Conservation (phyloP, 495 filamentous ascomycete species). For the Cercophora newfieldiana region DNA sequence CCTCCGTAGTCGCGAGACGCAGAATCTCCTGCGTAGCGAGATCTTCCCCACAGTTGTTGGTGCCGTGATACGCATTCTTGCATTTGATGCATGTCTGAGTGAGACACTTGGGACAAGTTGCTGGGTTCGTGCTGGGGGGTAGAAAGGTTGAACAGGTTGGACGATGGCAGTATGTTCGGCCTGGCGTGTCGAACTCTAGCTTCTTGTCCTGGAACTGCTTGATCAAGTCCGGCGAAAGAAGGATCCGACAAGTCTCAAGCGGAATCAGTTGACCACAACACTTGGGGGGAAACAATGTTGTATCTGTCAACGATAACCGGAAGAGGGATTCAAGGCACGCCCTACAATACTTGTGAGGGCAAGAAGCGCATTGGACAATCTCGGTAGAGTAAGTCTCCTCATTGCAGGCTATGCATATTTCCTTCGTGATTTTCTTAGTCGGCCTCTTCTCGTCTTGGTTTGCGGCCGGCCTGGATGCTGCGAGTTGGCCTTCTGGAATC, state of each 20-base stretch:
- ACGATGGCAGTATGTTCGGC: neutral
- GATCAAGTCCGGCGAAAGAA: neutral
- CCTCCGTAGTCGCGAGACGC: neutral
- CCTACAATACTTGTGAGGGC: neutral
- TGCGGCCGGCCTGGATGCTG: no score
- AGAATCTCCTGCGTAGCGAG: neutral
- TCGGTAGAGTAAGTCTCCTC: neutral
- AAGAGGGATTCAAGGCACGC: neutral
- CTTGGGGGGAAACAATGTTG: neutral
- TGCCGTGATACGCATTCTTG: neutral
- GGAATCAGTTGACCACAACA: neutral
- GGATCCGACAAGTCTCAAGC: neutral
- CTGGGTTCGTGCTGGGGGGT: neutral
- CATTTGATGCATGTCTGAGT: neutral
- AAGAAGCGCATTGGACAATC: neutral
- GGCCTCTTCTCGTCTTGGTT: neutral
- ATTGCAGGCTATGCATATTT: neutral
- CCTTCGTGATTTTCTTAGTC: neutral
- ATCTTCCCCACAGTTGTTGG: neutral
- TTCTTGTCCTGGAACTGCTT: neutral
- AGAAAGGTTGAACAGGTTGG: neutral
- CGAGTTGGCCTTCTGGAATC: no score
- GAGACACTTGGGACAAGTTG: neutral
- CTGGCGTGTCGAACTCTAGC: neutral
- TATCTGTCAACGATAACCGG: neutral